Evolutionary conservation across 1,284 basidiomycete genomes (phyloP), one percentile per base, ranked within the genome.

Genomic region (Cutaneotrichosporon daszewskae): DNA sequence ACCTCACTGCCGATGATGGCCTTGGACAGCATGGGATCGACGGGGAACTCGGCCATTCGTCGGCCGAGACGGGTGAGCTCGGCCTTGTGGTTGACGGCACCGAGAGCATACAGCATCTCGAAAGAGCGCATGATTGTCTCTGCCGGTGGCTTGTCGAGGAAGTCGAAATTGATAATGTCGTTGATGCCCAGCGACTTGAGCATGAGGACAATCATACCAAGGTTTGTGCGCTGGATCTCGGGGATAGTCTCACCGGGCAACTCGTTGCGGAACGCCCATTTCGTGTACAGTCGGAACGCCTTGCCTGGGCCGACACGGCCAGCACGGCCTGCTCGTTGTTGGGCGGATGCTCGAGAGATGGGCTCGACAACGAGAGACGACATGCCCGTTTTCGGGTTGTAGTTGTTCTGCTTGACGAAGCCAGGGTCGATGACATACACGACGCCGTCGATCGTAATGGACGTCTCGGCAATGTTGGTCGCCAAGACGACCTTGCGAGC

Each of bases 231-330:
- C 49, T 73, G 66, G 42, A 79, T 81, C 54, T 81, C 79, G 5
- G 79, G 79, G 4, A 78, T 75, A 4, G 79, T 80, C 59, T 80
- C 78, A 57, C 76, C 73, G 29, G 79, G 75, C 57, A 81, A 63
- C 64, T 81, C 79, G 60, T 80, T 79, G 54, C 74, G 72, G 68
- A 75, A 80, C 10, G 79, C 79, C 74, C 77, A 79, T 55, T 80
- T 79, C n/a, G 79, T 81, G 55, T 78, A 81, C 14, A 81, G 62
- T 6, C 95, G 81, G 77, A 98, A 98, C 18, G 92, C 83, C 69
- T 98, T 98, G n/a, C 95, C 95, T 3, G 95, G 88, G 0, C 94
- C 95, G 6, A 97, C 92, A 59, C 95, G 86, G 11, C 95, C 95
- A 1, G 95, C 95, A 55, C 95, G 83, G 40, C 95, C 95, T 0